Conservation (phyloP, 495 filamentous ascomycete species). For the Talaromyces nanjingensis region DNA sequence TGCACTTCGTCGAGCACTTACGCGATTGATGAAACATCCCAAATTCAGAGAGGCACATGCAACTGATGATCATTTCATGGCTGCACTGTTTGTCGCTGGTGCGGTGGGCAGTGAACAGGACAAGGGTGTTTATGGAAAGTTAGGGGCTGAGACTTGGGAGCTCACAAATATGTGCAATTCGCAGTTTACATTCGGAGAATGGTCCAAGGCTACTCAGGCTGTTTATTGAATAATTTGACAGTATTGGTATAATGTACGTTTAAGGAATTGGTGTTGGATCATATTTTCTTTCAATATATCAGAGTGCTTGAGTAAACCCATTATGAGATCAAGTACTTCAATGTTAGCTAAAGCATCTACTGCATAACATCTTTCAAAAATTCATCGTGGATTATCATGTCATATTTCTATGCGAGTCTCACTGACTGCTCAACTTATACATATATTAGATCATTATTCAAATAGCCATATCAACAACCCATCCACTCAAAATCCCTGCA, state of each 20-base stretch:
- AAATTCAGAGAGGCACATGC: constrained; percentile 53
- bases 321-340: too few species aligned
- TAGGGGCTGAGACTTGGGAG: constrained; percentile 57
- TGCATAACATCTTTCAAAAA: background rate
- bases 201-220: background rate
- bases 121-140: constrained; percentile 24
- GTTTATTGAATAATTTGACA: background rate
- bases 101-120: constrained; percentile 44
- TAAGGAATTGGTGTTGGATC: background rate
- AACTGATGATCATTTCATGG: constrained; percentile 60
- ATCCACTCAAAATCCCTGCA: background rate
- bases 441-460: background rate
- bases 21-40: constrained; percentile 55
- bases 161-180: constrained; percentile 59
- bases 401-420: background rate
- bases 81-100: constrained; percentile 50
- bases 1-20: constrained; percentile 39
- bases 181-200: constrained; percentile 42
- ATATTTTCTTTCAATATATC: background rate
- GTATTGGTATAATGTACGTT: background rate
- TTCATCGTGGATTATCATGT: background rate
- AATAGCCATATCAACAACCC: background rate
- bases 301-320: background rate
- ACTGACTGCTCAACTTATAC: background rate
- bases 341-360: background rate